A percentile compares a stretch with the other conserved stretches of the same genome.
These are phyloP conservation scores for Stephania yunnanensis DNA, from an alignment of 164 flowering plant species.

Conservation along the genomic window DNA sequence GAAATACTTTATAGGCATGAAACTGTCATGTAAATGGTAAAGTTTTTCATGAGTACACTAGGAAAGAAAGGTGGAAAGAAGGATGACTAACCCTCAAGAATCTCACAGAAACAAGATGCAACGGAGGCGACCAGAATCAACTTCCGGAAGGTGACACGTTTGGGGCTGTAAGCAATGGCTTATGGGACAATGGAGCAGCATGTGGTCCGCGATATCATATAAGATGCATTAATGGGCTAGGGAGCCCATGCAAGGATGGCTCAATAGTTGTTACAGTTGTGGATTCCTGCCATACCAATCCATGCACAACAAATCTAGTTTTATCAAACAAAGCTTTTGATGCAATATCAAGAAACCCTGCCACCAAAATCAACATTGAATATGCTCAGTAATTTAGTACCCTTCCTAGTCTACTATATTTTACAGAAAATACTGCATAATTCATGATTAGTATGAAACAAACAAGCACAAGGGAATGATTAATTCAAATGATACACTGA, in stretches of 20 bases:
- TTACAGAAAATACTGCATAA: not conserved
- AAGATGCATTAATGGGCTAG: constrained; percentile 47
- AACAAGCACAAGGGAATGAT: not conserved
- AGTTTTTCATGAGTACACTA: no score
- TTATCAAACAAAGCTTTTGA: constrained; percentile 42
- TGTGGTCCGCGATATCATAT: constrained; percentile 48
- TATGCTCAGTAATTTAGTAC: constrained; percentile 27
- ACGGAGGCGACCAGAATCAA: constrained; percentile 30
- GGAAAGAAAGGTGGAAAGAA: no score
- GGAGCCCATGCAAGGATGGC: constrained; percentile 41
- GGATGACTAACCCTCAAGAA: not conserved
- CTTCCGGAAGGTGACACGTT: constrained; percentile 44
- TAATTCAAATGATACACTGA: not conserved
- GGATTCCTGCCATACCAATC: constrained; percentile 33
- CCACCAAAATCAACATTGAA: constrained; percentile 37
- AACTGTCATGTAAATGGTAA: no score
- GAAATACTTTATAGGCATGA: no score
- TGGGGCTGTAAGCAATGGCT: constrained; percentile 39
- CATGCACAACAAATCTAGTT: constrained; percentile 44
- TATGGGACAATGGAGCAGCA: constrained; percentile 73
- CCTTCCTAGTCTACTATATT: not conserved
- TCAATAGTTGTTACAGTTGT: constrained; percentile 42
- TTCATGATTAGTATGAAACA: not conserved
- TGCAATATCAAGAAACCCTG: constrained; percentile 30
- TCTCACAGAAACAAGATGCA: constrained; percentile 49